Conservation (phyloP, 371 early-diverging fungal species). For the Mortierella sp. region DNA sequence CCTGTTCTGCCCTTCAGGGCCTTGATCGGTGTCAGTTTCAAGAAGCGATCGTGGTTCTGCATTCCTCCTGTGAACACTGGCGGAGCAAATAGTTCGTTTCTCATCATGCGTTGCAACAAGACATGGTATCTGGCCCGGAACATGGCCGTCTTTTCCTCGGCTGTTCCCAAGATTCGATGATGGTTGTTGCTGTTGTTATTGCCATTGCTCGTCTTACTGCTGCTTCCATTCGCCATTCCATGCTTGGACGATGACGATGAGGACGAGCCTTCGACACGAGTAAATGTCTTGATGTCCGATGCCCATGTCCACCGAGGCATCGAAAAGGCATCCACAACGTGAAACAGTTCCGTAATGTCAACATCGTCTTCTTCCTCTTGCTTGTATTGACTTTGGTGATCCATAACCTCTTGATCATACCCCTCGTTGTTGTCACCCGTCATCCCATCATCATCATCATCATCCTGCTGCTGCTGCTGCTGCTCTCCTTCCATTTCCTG, state of each 20-base stretch:
- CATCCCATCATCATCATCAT: background rate
- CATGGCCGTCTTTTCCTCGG: slow-evolving; percentile 73
- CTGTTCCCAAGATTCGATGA: slow-evolving; percentile 64
- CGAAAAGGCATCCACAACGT: slow-evolving; percentile 79
- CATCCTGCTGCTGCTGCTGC: background rate
- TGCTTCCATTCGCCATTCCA: too few relatives aligned
- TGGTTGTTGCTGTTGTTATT: slow-evolving; percentile 10
- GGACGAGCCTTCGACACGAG: slow-evolving; percentile 48
- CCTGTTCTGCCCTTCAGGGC: slow-evolving; percentile 82
- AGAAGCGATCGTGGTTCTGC: slow-evolving; percentile 55
- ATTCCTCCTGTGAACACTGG: slow-evolving; percentile 64
- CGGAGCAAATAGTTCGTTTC: slow-evolving; percentile 83
- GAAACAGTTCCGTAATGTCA: slow-evolving; percentile 70
- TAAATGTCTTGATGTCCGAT: slow-evolving; percentile 71
- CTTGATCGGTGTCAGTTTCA: slow-evolving; percentile 84
- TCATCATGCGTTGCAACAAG: slow-evolving; percentile 79
- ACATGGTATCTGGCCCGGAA: slow-evolving; percentile 81
- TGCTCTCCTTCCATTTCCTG: slow-evolving; percentile 30
- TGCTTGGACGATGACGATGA: too few relatives aligned
- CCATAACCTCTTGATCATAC: background rate
- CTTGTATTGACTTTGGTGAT: slow-evolving; percentile 3
- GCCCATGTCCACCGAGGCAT: slow-evolving; percentile 78
- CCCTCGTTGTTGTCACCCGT: background rate
- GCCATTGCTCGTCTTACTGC: background rate
- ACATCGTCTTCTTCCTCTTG: slow-evolving; percentile 50